Base-by-base conservation (phyloP, 352 stramenopile genomes). In the Phytophthora pseudosyringae region DNA sequence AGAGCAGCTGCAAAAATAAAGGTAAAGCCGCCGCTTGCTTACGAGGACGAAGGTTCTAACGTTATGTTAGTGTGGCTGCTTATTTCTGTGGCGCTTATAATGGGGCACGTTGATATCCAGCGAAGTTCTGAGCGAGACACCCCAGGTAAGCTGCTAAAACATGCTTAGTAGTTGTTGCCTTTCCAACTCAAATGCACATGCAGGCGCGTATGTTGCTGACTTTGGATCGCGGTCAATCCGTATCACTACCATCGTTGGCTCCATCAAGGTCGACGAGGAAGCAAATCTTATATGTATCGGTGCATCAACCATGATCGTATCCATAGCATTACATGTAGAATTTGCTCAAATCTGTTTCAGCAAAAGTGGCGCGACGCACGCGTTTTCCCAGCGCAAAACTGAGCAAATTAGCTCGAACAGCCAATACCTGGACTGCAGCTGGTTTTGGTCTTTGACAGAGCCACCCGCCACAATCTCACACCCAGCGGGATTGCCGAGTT, bases 341-440 rank as follows among this genome's bases (percentile, higher is more conserved):
- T 21, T 38, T 52, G 7, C 3, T 63, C 43, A 62, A 46, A 68
- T 39, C 5, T 38, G 36, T 41, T 68, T 68, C 31, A 83, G 44
- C 52, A 83, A 77, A 16, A 83, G 51, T 25, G 75, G 75, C 38
- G 57, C 69, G 12, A 81, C 69, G 26, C 69, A 76, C 7, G 48
- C 47, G 36, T 60, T 70, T 43, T 90, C 81, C 80, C 80, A 89
- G 16, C 76, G 71, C 52, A 89, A 58, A 53, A 88, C 78, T 3
- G 76, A 83, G 45, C 82, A 74, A 18, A 88, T 76, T 41, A 89
- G 57, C 65, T 89, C 80, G 35, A 87, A 83, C 16, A 89, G 48
- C 80, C 80, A 89, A 54, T 86, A 75, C 35, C 69, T 68, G 21
- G 73, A 74, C 8, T 72, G 68, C 32, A 80, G 29, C 46, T 80